These are phyloP conservation scores for Posidonia oceanica DNA, from an alignment of 116 monocot genomes.

Conservation along the genomic window DNA sequence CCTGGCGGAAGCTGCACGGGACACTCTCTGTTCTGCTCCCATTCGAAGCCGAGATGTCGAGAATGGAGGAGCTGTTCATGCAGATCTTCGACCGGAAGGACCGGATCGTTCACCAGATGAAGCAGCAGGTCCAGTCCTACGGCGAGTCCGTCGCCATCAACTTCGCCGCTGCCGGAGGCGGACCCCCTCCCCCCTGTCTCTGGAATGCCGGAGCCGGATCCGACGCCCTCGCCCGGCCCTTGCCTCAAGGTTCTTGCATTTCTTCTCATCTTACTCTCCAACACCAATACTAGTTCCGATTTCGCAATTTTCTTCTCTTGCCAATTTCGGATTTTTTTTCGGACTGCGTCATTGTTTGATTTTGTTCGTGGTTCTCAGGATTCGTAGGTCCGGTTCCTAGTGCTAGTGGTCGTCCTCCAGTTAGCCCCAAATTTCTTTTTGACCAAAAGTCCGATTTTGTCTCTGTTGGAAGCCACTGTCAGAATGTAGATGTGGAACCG, in stretches of 20 bases:
- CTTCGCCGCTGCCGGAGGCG: slow-evolving; percentile 29
- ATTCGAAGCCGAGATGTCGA: background rate
- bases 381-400: background rate
- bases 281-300: too few relatives aligned
- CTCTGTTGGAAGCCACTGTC: too few relatives aligned
- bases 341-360: background rate
- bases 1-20: too few relatives aligned
- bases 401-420: background rate
- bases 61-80: slow-evolving; percentile 47
- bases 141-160: slow-evolving; percentile 33
- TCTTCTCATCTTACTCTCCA: background rate
- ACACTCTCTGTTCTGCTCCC: background rate
- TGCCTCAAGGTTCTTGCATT: slow-evolving; percentile 18
- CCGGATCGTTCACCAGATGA: slow-evolving; percentile 30
- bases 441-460: too few relatives aligned
- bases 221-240: background rate
- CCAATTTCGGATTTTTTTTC: background rate
- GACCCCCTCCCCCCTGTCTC: slow-evolving; percentile 33
- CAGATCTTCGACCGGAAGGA: slow-evolving; percentile 50
- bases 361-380: background rate
- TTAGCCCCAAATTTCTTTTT: too few relatives aligned
- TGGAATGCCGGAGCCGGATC: slow-evolving; percentile 15
- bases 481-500: too few relatives aligned
- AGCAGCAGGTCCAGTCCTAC: slow-evolving; percentile 35
- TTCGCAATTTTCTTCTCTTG: background rate